Base-by-base conservation (phyloP, 352 stramenopile species). In the Phytophthora lateralis region DNA sequence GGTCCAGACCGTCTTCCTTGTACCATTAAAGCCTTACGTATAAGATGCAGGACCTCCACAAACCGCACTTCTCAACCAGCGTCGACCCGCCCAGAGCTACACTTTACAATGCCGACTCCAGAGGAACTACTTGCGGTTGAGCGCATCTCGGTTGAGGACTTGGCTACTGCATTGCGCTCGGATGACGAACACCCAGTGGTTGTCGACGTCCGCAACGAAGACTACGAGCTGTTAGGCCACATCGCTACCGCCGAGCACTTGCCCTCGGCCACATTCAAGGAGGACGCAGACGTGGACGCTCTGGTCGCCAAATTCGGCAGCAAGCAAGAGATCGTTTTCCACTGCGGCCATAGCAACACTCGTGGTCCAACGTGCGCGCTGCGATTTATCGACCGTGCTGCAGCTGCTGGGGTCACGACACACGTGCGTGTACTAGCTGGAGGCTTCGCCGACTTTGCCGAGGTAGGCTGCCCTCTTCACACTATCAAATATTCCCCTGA, bases 301-400 rank as follows among this genome's bases (percentile, higher is more conserved):
- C 29, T 80, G 3, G 67, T 80, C 15, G 29, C 53, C 9, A 66
- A 66, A 34, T 71, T 76, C 24, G 55, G 60, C 15, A 38, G 6
- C 29, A 63, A 69, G 14, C 17, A 59, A 27, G 47, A 75, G 9
- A 49, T 82, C n/a, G 56, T 82, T 9, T 80, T 82, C 48, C 74
- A 82, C 41, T 82, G 74, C 41, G 71, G 70, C 9, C 67, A 46
- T 30, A 80, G 62, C 39, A 67, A 76, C 55, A 66, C 63, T 4
- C 54, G 73, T 7, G 73, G 69, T 3, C 73, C 73, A 0, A 78
- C 70, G 2, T 81, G 73, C 39, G 73, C 73, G 8, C 30, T 76
- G 30, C 69, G 69, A 8, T 81, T 78, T 27, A 69, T 69, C 6
- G 62, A 69, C 3, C 62, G 67, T 0, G 56, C 60, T 6, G 52